These are phyloP conservation scores for Gastrolobium villosum DNA, from an alignment of 306 rosid species.

Conservation along the genomic window DNA sequence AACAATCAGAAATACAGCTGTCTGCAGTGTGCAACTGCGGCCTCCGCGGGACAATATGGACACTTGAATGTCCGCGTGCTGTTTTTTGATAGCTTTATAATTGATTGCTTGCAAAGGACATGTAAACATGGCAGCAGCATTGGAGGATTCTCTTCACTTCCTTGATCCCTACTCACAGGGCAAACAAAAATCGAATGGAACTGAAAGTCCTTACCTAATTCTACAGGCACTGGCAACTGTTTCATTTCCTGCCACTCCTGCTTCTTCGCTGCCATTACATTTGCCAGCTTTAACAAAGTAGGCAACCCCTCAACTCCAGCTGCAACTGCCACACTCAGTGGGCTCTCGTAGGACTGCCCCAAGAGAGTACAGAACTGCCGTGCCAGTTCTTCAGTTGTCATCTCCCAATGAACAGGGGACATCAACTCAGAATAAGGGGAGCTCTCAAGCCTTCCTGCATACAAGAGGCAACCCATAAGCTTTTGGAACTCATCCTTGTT, in stretches of 20 bases:
- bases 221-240: constrained; percentile 87
- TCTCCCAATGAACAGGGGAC: constrained; percentile 77
- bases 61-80: constrained; percentile 79
- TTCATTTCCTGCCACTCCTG: constrained; percentile 88
- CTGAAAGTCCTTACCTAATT: constrained; percentile 84
- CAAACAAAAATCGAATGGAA: constrained; percentile 90
- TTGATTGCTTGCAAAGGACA: constrained; percentile 92
- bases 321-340: constrained; percentile 73
- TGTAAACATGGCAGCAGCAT: constrained; percentile 88
- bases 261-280: constrained; percentile 89
- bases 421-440: constrained; percentile 78
- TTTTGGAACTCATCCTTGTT: constrained; percentile 78
- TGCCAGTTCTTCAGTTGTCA: constrained; percentile 70
- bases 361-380: constrained; percentile 73
- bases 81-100: constrained; percentile 75
- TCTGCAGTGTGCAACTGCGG: constrained; percentile 70
- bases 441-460: constrained; percentile 66
- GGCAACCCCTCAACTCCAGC: constrained; percentile 91
- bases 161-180: constrained; percentile 91
- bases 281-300: constrained; percentile 78
- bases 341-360: constrained; percentile 73
- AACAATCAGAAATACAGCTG: constrained; percentile 68
- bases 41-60: constrained; percentile 83
- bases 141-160: constrained; percentile 87
- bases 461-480: constrained; percentile 90